Base-by-base conservation (phyloP, 176 grass and related monocot species). In the Oryza coarctata region DNA sequence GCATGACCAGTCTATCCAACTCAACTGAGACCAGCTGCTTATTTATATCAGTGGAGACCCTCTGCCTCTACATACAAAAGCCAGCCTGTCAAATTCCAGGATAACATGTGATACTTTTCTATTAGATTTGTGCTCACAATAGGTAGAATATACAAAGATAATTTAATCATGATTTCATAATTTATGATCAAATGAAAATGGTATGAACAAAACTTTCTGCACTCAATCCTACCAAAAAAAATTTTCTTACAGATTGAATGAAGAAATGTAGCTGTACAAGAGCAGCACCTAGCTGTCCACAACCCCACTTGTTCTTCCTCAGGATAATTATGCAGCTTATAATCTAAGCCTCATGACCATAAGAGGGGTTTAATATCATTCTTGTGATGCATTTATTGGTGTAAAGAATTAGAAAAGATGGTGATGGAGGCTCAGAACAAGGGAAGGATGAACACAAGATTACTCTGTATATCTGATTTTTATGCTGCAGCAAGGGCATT, bases 261-360 rank as follows among this genome's bases (percentile, higher is more conserved):
- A 93, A 97, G 86, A 97, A 93, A 92, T 95, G 75, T 88, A 88
- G 73, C 94, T 97, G 90, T 97, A 97, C 94, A 97, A 83, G 81
- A 85, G 90, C n/a, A 92, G 90, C 89, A 91, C 87, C 82, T 92
- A 82, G 85, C 77, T 82, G 28, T 67, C 81, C 85, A 83, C 61
- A 84, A 66, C 58, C 87, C 80, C 41, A 68, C 75, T 80, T 67
- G 77, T 84, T 81, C 74, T 44, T 75, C 81, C 63, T 79, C 50
- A 62, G 75, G 64, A 81, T 85, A 80, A 82, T 88, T 68, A 93
- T 87, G 74, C 62, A 80, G 70, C 73, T 73, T 70, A 34, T 74
- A 68, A 49, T 69, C 75, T 0, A 9, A 71, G 41, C 82, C 79
- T 74, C 63, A 45, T 11, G 34, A 47, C 68, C 35, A 82, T 65